Evolutionary conservation across 768 basidiomycete genomes (phyloP), one percentile per base, ranked within the genome.

Genomic region (Nidularia pulvinata): DNA sequence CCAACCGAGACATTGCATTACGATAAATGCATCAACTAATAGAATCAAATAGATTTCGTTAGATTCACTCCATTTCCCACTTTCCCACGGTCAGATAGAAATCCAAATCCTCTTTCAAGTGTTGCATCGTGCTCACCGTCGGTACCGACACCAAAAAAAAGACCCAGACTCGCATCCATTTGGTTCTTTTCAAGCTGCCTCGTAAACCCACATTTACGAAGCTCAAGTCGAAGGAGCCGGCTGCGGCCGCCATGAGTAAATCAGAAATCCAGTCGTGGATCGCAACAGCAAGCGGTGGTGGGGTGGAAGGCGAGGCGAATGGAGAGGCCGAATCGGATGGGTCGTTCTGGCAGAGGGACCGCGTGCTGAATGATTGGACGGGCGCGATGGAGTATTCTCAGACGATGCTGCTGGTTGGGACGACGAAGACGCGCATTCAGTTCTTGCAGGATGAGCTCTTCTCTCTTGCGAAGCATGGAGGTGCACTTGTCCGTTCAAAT

Each of bases 211-310:
- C 72, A 13, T 71, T 83, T 46, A 67, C 78, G 51, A 82, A 76
- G 67, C 78, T 83, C 63, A 79, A 76, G 65, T 67, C 74, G 57
- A 78, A 75, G 61, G 78, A 82, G 65, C 68, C 65, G 60, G 63
- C 63, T 53, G 55, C 61, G 47, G 66, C 64, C 45, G 59, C 63
- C 48, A 74, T 79, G 71, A 75, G 70, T 64, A 78, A 75, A 63
- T 69, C 79, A 46, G 83, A 84, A 61, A 86, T 89, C 61, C 74
- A 80, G 61, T 80, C 82, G 33, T 90, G 88, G 87, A 72, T 86
- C 51, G 76, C 80, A 36, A 75, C 77, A n/a, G 74, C 83, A 25
- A 57, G 49, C 25, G 59, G 56, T 32, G 64, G 62, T 35, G 67
- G 67, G 48, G n/a, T n/a, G n/a, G n/a, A n/a, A n/a, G n/a, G n/a